Evolutionary conservation across 768 basidiomycete genomes (phyloP).

Genomic region (Boletus rubropictus): DNA sequence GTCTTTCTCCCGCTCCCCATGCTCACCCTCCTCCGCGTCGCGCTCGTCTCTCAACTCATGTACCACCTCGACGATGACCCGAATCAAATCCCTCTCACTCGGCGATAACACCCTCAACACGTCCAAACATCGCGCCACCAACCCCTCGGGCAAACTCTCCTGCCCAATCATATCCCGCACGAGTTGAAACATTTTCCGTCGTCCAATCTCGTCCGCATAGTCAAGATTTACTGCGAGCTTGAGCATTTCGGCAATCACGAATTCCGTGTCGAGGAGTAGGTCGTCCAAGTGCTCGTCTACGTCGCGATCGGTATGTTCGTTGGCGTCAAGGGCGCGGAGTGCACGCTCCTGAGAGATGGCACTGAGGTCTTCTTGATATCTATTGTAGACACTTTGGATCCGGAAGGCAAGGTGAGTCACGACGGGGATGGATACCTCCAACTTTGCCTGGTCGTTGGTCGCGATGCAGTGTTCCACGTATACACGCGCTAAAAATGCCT

Average conservation of each 20-base stretch:
- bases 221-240: conserved; percentile 75
- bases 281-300: conserved; percentile 47
- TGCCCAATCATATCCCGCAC: conserved; percentile 82
- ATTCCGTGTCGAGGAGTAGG: conserved; percentile 34
- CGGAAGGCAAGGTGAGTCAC: conserved; percentile 76
- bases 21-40: conserved; percentile 38
- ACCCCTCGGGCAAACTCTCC: conserved; percentile 57
- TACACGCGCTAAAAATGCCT: conserved; percentile 74
- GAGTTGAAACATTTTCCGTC: conserved; percentile 81
- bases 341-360: conserved; percentile 36
- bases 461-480: conserved; percentile 73
- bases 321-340: conserved; percentile 28
- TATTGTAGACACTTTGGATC: conserved; percentile 68
- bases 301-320: conserved; percentile 30
- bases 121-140: conserved; percentile 76
- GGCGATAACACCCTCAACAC: conserved; percentile 67
- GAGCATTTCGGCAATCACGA: conserved; percentile 77
- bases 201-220: conserved; percentile 88
- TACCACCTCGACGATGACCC: conserved; percentile 83
- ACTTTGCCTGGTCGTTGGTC: conserved; percentile 51
- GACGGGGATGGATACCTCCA: conserved; percentile 74
- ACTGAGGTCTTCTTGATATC: conserved; percentile 41
- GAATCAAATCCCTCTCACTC: conserved; percentile 79
- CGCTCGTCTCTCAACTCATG: conserved; percentile 59
- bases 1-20: conserved; percentile 34